Base-by-base conservation (phyloP, 2,329 filamentous ascomycete species). In the Proliferodiscus dingleyae region DNA sequence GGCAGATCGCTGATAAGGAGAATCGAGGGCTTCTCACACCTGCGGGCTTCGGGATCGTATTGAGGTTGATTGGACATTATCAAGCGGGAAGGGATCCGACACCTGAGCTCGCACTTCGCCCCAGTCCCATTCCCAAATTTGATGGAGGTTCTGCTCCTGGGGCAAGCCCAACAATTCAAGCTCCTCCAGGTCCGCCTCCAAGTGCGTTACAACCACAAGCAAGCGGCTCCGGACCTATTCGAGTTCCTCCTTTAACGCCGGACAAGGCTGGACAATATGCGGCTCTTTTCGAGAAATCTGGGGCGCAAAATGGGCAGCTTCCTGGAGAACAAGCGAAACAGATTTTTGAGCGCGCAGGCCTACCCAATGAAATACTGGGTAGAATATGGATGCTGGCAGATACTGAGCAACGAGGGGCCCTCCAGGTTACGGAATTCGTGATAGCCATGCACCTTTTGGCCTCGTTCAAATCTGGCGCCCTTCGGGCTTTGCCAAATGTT, bases 401-500 rank as follows among this genome's bases (percentile, higher is more conserved):
- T 64, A 93, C 89, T 0, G 90, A 96, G 67, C 89, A 95, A 68
- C 82, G 90, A 43, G 93, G 93, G 41, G 82, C 85, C 24, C 75
- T 98, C 28, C 86, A 90, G 47, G 76, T 83, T 58, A 91, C 89
- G 11, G 93, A 97, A 60, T 98, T 98, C 64, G 87, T 95, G 62
- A 94, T 98, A 61, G 93, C 93, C 37, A 98, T 98, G 93, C 93
- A 98, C 66, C 73, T 98, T 50, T 75, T 98, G 51, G 91, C 89
- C 11, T 95, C 89, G 10, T 89, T 88, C 69, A 95, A 95, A 72
- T 85, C 83, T 10, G 87, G 89, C 18, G 75, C 82, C 23, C 77
- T 98, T 65, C 83, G 88, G 53, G 81, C 78, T 16, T 74, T 97
- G 46, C 93, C 93, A 1, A 85, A 73, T 50, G 80, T 85, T 21